phyloP scores from a whole-genome alignment of 768 basidiomycete genomes.

The Amanita subjunquillea region DNA sequence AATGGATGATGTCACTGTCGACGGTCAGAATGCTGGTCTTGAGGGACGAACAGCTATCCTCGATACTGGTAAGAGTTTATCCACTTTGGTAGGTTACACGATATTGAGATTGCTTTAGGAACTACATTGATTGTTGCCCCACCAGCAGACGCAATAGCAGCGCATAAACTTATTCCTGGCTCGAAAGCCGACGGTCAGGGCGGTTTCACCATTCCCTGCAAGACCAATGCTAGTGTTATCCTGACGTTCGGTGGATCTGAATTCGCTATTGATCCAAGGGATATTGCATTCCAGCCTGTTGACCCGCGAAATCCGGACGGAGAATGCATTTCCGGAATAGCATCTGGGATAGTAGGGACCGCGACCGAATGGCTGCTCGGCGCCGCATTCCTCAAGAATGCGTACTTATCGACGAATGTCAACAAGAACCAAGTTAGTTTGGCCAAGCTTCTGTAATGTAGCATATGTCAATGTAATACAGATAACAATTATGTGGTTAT shows the following conservation, averaged over 20 bases:
- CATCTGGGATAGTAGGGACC: slow-evolving; percentile 48
- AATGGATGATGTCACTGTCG: slow-evolving; percentile 47
- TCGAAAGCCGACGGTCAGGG: slow-evolving; percentile 33
- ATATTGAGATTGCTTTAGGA: slow-evolving; percentile 12
- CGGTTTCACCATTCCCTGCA: slow-evolving; percentile 43
- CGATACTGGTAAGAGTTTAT: slow-evolving; percentile 32
- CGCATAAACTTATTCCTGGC: slow-evolving; percentile 34
- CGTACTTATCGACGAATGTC: slow-evolving; percentile 58
- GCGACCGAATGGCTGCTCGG: slow-evolving; percentile 63
- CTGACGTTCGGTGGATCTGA: slow-evolving; percentile 35
- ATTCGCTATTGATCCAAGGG: slow-evolving; percentile 53
- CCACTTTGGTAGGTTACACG: neutral
- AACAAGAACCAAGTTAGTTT: slow-evolving; percentile 47
- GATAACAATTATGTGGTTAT: neutral
- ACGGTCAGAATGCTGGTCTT: slow-evolving; percentile 43
- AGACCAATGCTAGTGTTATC: slow-evolving; percentile 27
- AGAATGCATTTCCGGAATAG: slow-evolving; percentile 64
- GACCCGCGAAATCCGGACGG: slow-evolving; percentile 46
- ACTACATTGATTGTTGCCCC: slow-evolving; percentile 45
- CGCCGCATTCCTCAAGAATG: slow-evolving; percentile 73
- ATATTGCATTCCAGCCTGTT: slow-evolving; percentile 46
- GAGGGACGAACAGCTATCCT: slow-evolving; percentile 62
- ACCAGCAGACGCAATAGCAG: slow-evolving; percentile 22
- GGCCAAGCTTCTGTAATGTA: slow-evolving; percentile 34
- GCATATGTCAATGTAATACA: neutral